phyloP scores from a whole-genome alignment of 768 basidiomycete genomes.

The Mycena pura region DNA sequence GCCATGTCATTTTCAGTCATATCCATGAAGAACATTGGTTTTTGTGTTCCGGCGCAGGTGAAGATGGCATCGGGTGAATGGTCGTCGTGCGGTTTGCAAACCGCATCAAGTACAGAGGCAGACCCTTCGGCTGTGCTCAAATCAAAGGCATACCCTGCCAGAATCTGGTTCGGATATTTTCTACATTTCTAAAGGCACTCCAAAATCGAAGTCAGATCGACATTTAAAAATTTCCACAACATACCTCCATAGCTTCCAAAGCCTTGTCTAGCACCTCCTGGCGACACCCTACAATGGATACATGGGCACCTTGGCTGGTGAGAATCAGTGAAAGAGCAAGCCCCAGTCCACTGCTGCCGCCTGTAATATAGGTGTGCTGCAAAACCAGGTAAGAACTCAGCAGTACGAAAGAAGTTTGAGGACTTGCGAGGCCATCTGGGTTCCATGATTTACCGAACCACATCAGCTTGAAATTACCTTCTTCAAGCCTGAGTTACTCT shows the following conservation, averaged over 20 bases:
- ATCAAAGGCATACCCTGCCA: conserved; percentile 72
- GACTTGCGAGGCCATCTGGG: conserved; percentile 51
- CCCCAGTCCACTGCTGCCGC: conserved; percentile 84
- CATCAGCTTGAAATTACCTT: neutral
- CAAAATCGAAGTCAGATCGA: no score
- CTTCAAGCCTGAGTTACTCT: neutral
- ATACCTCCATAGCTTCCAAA: neutral
- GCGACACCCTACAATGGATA: conserved; percentile 86
- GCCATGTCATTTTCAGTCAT: conserved; percentile 62
- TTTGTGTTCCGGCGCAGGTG: conserved; percentile 76
- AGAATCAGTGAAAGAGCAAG: conserved; percentile 73
- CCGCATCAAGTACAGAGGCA: conserved; percentile 65
- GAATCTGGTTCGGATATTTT: conserved; percentile 60
- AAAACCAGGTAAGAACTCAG: no score
- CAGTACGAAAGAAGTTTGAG: neutral
- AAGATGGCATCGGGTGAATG: conserved; percentile 78
- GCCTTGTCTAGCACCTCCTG: conserved; percentile 47
- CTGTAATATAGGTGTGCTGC: conserved; percentile 87
- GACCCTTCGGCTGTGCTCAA: conserved; percentile 61
- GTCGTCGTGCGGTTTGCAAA: conserved; percentile 59
- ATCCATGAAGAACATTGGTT: conserved; percentile 80
- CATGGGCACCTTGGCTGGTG: conserved; percentile 72
- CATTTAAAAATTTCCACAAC: neutral
- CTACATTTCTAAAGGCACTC: conserved; percentile 55
- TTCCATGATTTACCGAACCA: conserved; percentile 53